Conservation (phyloP, 2,329 filamentous ascomycete genomes). For the Aspergillus ruber region DNA sequence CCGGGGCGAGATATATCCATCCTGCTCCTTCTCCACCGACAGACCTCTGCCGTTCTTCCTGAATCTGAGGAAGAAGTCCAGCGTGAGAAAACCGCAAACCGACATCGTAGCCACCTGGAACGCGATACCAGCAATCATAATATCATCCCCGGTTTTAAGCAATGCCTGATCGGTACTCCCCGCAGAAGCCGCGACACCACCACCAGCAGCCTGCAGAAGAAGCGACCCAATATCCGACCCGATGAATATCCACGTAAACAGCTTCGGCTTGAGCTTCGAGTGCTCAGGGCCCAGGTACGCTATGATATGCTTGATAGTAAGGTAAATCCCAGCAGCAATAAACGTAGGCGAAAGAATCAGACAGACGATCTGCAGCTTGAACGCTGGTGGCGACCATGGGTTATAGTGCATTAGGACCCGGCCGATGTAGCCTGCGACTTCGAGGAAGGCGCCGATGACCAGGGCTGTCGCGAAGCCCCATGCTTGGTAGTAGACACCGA, state of each 20-base stretch:
- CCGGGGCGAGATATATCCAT: conserved; percentile 12
- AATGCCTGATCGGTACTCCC: conserved; percentile 29
- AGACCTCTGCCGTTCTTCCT: conserved; percentile 19
- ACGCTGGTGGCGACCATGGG: conserved; percentile 44
- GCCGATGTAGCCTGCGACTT: conserved; percentile 52
- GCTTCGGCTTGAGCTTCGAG: conserved; percentile 42
- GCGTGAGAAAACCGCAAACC: conserved; percentile 29
- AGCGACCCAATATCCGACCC: conserved; percentile 54
- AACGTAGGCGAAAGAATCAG: conserved; percentile 54
- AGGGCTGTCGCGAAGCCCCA: conserved; percentile 52
- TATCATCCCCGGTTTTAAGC: conserved; percentile 45
- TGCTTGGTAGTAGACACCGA: conserved; percentile 48
- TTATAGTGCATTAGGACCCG: conserved; percentile 49
- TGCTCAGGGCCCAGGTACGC: conserved; percentile 48
- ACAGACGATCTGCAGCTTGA: conserved; percentile 50
- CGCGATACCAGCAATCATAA: conserved; percentile 54
- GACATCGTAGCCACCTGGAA: conserved; percentile 50
- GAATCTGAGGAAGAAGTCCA: conserved; percentile 42
- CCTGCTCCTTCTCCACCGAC: conserved; percentile 20
- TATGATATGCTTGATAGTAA: conserved; percentile 53
- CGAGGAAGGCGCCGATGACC: conserved; percentile 43
- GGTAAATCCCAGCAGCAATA: conserved; percentile 49
- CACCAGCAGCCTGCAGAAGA: conserved; percentile 53
- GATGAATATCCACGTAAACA: conserved; percentile 57
- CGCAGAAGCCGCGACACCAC: conserved; percentile 51